Evolutionary conservation across 352 stramenopile species (phyloP).

Genomic region (Lagenidium giganteum): DNA sequence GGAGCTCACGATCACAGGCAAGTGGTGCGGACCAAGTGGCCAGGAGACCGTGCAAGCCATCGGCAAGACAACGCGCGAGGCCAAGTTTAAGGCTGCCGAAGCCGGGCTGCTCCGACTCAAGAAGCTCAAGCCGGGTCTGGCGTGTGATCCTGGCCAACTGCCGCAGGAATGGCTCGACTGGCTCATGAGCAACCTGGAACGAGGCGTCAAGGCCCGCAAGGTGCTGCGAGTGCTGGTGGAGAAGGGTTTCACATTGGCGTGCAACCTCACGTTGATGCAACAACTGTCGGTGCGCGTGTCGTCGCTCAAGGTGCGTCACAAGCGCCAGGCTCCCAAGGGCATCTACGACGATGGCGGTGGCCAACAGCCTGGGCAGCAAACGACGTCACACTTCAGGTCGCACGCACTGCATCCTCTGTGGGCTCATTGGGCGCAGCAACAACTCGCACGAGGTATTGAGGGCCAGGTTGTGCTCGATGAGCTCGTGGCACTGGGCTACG

Average conservation of each 20-base stretch:
- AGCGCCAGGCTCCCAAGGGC: constrained; percentile 30
- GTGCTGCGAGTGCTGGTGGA: constrained; percentile 44
- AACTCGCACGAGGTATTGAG: constrained; percentile 52
- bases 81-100: constrained; percentile 69
- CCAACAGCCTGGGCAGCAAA: neutral
- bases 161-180: constrained; percentile 47
- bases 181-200: constrained; percentile 64
- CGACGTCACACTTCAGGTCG: neutral
- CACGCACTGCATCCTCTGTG: constrained; percentile 47
- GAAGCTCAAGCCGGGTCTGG: constrained; percentile 58
- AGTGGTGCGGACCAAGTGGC: constrained; percentile 38
- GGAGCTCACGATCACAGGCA: constrained; percentile 41
- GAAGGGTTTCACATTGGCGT: constrained; percentile 56
- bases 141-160: constrained; percentile 41
- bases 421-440: constrained; percentile 61
- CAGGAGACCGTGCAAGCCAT: constrained; percentile 29
- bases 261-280: constrained; percentile 54
- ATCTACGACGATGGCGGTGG: constrained; percentile 32
- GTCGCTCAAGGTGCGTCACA: constrained; percentile 35
- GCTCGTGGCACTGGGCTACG: constrained; percentile 41
- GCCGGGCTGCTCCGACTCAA: constrained; percentile 42
- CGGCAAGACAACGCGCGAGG: constrained; percentile 56
- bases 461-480: constrained; percentile 50
- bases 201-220: constrained; percentile 33
- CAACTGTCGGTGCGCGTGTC: constrained; percentile 49